A percentile compares a stretch with the other conserved stretches of the same genome.
These are phyloP conservation scores for Fusarium virguliforme DNA, from an alignment of 2,329 filamentous ascomycete genomes.

Conservation along the genomic window DNA sequence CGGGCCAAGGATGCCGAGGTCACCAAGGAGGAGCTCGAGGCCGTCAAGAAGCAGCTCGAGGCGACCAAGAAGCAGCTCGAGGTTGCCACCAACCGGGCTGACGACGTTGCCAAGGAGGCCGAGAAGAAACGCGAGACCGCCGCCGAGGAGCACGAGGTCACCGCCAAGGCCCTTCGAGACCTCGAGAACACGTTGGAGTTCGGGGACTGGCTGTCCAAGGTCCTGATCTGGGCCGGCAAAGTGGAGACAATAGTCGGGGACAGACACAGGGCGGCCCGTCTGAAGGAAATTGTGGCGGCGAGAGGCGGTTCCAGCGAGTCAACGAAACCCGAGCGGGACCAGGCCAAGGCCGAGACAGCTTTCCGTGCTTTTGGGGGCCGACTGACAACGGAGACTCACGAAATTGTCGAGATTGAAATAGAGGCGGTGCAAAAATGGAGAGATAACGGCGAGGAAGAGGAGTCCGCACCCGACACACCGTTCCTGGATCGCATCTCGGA, in stretches of 20 bases:
- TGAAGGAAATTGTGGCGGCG: too few species aligned
- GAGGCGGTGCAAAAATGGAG: background rate
- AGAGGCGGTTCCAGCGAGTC: too few species aligned
- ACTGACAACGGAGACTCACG: background rate
- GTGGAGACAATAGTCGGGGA: too few species aligned
- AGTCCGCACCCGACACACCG: background rate
- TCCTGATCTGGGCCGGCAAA: background rate
- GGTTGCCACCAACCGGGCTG: too few species aligned
- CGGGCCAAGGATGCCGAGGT: background rate
- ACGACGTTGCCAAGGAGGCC: background rate
- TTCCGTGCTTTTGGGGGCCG: background rate
- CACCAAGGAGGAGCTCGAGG: background rate
- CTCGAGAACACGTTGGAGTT: background rate
- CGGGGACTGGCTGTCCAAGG: background rate
- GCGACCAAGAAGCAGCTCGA: too few species aligned
- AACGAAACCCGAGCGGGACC: background rate
- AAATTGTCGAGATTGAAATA: background rate
- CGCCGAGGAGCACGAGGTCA: too few species aligned
- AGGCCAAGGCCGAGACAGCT: background rate
- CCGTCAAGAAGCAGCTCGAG: too few species aligned
- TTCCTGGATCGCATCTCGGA: background rate
- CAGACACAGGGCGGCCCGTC: too few species aligned
- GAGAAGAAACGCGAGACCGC: too few species aligned
- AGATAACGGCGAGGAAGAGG: background rate
- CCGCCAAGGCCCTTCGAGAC: too few species aligned